Base-by-base conservation (phyloP, 1,284 basidiomycete species). In the Ceratobasidium sp. region DNA sequence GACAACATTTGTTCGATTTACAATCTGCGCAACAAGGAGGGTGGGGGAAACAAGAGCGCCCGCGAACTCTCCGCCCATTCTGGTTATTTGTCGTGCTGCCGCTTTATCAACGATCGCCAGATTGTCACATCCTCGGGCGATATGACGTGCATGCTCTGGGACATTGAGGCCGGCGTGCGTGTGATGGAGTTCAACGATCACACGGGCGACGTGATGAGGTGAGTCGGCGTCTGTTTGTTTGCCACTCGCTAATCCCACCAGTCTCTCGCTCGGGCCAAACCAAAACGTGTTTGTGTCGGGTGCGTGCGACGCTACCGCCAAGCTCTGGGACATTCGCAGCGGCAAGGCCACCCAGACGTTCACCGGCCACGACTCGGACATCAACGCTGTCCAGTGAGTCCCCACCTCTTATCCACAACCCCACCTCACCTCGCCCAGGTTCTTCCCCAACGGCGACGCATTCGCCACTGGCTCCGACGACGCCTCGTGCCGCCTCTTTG, bases 71-170 rank as follows among this genome's bases (percentile, higher is more conserved):
- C 91, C 80, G 96, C 96, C 34, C 96, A 99, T 80, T 96, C 95
- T 17, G 96, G 97, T 35, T 99, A 99, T 79, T 89, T 99, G 74
- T 92, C 89, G 75, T 98, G 96, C 84, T 98, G 96, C 82, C 90
- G 96, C 47, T 99, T 99, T 84, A 89, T 98, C 82, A 98, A 94
- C 77, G 97, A 99, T 81, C 86, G 96, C 71, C 95, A 99, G 84
- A 98, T 99, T 76, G 89, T 99, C 72, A 99, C 96, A 32, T 91
- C 89, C 73, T 98, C 95, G 20, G 96, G 96, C 71, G 96, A 99
- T 80, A 99, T 98, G 96, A 97, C 95, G 45, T 98, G 97, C 79
- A 98, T 99, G 94, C 86, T 98, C 43, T 99, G 97, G 96, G 96
- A 99, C 80, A 93, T 99, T 73, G 96, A 98, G 79, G 93, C 94